These are phyloP conservation scores for Pseudomonodictys pantanalensis DNA, from an alignment of 495 filamentous ascomycete genomes.

Conservation along the genomic window DNA sequence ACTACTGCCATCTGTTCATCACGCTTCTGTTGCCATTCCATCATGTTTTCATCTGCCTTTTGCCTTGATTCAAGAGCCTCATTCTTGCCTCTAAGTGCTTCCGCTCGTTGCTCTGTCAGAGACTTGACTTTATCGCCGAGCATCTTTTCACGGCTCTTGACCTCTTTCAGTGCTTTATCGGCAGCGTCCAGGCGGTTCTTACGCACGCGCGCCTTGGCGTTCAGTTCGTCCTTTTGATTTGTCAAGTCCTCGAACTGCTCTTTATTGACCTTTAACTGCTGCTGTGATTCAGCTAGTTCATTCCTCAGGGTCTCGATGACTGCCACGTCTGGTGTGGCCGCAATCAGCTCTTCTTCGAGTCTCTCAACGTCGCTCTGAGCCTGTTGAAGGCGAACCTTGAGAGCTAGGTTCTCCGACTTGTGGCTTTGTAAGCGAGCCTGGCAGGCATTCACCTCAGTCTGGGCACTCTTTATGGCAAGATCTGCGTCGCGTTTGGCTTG, in stretches of 20 bases:
- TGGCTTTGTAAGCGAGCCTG: slow-evolving; percentile 47
- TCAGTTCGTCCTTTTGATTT: slow-evolving; percentile 51
- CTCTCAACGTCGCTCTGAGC: slow-evolving; percentile 57
- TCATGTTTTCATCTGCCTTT: slow-evolving; percentile 48
- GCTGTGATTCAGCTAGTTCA: slow-evolving; percentile 51
- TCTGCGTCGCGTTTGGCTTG: slow-evolving; percentile 31
- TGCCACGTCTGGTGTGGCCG: slow-evolving; percentile 58
- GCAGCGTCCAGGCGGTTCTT: slow-evolving; percentile 46
- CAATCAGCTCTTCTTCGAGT: slow-evolving; percentile 59
- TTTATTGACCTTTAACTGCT: slow-evolving; percentile 47
- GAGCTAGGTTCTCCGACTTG: slow-evolving; percentile 46
- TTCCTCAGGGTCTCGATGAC: slow-evolving; percentile 58
- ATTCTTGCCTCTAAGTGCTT: slow-evolving; percentile 66
- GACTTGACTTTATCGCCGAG: slow-evolving; percentile 56
- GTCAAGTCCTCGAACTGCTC: slow-evolving; percentile 53
- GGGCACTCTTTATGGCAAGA: slow-evolving; percentile 12
- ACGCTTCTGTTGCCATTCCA: slow-evolving; percentile 46
- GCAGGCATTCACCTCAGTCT: slow-evolving; percentile 35
- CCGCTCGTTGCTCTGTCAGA: slow-evolving; percentile 49
- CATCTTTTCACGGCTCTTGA: slow-evolving; percentile 51
- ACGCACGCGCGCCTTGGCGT: slow-evolving; percentile 43
- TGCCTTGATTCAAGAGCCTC: slow-evolving; percentile 53
- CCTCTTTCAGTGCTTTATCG: slow-evolving; percentile 43
- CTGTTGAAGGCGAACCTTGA: slow-evolving; percentile 56
- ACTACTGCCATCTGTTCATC: slow-evolving; percentile 50